Percentiles rank a stretch among this genome's conserved stretches.
Conservation (phyloP, 108 stramenopile species). For the Pseudonitzschia multistriata region DNA sequence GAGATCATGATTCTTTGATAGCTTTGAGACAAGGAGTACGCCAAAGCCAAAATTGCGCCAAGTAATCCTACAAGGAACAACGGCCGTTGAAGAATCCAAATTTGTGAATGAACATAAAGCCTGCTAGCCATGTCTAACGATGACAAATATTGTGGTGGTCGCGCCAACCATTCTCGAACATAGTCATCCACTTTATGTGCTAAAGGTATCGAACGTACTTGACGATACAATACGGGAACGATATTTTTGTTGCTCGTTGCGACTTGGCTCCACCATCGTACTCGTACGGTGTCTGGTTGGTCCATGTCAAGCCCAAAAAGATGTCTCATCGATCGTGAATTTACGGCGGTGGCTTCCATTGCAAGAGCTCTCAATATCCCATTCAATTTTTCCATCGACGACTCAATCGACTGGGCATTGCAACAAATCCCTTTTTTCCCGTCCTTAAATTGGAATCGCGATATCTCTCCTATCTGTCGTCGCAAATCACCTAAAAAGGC, state of each 20-base stretch:
- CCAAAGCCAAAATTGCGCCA: constrained; percentile 21
- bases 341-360: constrained; percentile 49
- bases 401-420: background rate
- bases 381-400: constrained; percentile 26
- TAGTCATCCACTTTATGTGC: constrained; percentile 21
- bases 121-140: background rate
- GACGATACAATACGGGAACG: constrained; percentile 15
- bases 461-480: constrained; percentile 5
- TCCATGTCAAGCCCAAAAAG: constrained; percentile 36
- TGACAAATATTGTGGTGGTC: background rate
- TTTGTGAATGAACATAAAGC: background rate
- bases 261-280: constrained; percentile 20
- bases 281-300: constrained; percentile 1
- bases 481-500: constrained; percentile 1
- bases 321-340: constrained; percentile 39
- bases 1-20: constrained; percentile 26
- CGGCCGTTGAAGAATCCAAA: constrained; percentile 33
- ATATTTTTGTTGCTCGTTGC: background rate
- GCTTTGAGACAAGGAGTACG: constrained; percentile 13
- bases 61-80: constrained; percentile 26
- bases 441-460: background rate
- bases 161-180: constrained; percentile 50
- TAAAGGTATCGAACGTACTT: constrained; percentile 11
- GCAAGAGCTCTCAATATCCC: constrained; percentile 43
- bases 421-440: background rate